Percentiles rank a stretch among this genome's conserved stretches.
These are phyloP conservation scores for Metarhizium guizhouense DNA, from an alignment of 2,329 filamentous ascomycete genomes.

Conservation along the genomic window DNA sequence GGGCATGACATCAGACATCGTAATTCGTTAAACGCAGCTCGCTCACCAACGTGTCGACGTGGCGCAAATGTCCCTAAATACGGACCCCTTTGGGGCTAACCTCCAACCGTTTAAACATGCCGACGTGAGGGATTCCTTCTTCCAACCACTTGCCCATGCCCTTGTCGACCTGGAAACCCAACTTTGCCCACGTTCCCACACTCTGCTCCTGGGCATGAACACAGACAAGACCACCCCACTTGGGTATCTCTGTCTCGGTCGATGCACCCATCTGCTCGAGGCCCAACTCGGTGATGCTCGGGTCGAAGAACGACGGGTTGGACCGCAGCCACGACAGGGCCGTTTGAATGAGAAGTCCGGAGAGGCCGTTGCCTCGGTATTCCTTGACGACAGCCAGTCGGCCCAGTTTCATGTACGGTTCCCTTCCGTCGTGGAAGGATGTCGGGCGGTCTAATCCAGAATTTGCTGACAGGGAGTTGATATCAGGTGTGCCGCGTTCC, in stretches of 20 bases:
- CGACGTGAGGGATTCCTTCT: conserved; percentile 76
- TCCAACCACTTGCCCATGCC: conserved; percentile 71
- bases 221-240: conserved; percentile 68
- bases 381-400: conserved; percentile 61
- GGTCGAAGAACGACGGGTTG: conserved; percentile 49
- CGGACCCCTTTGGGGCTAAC: conserved; percentile 18
- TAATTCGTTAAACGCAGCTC: background rate
- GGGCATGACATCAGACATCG: background rate
- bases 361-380: conserved; percentile 58
- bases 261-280: conserved; percentile 34
- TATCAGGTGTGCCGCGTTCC: conserved; percentile 1
- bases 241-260: conserved; percentile 32
- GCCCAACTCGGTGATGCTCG: conserved; percentile 34
- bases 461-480: conserved; percentile 7
- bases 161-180: conserved; percentile 68
- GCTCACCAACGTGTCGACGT: background rate
- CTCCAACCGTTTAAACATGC: conserved; percentile 59
- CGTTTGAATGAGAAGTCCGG: conserved; percentile 55
- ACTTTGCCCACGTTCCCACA: conserved; percentile 55
- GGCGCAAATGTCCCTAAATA: conserved; percentile 9
- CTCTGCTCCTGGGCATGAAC: conserved; percentile 69
- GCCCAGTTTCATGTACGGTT: conserved; percentile 77
- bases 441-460: conserved; percentile 34
- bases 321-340: conserved; percentile 58
- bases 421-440: conserved; percentile 48